Conservation (phyloP, 164 flowering plant species). For the Tinospora cordifolia region DNA sequence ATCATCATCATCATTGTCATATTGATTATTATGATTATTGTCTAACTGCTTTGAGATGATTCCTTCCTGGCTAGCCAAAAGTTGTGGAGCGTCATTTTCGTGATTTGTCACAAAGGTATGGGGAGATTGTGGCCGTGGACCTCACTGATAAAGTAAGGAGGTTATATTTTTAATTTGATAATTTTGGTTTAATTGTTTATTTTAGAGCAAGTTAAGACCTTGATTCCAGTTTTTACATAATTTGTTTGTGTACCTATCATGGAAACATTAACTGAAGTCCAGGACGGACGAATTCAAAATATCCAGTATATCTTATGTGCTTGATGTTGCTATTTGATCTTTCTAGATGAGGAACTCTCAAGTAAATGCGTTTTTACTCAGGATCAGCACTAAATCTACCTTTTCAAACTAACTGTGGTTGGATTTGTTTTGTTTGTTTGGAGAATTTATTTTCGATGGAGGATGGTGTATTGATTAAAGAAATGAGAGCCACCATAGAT, state of each 20-base stretch:
- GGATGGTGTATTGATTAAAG: background rate
- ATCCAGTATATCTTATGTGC: background rate
- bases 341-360: too few relatives aligned
- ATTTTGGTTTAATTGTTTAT: slow-evolving; percentile 5
- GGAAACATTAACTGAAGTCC: background rate
- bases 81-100: slow-evolving; percentile 83
- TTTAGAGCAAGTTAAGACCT: background rate
- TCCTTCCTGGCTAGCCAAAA: slow-evolving; percentile 42
- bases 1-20: background rate
- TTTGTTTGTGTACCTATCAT: background rate
- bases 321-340: too few relatives aligned
- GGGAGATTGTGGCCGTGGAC: slow-evolving; percentile 66
- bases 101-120: slow-evolving; percentile 82
- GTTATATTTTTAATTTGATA: slow-evolving; percentile 5
- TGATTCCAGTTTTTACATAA: background rate
- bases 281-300: background rate
- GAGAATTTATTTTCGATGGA: background rate
- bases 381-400: too few relatives aligned
- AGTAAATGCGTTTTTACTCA: too few relatives aligned
- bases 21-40: background rate
- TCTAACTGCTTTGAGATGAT: slow-evolving; percentile 4
- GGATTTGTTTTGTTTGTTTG: background rate
- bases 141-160: slow-evolving; percentile 65
- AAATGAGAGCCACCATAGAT: background rate
- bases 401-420: background rate